Evolutionary conservation across 192 early-diverging fungal genomes (phyloP).

Genomic region (Spinellus fusiger): DNA sequence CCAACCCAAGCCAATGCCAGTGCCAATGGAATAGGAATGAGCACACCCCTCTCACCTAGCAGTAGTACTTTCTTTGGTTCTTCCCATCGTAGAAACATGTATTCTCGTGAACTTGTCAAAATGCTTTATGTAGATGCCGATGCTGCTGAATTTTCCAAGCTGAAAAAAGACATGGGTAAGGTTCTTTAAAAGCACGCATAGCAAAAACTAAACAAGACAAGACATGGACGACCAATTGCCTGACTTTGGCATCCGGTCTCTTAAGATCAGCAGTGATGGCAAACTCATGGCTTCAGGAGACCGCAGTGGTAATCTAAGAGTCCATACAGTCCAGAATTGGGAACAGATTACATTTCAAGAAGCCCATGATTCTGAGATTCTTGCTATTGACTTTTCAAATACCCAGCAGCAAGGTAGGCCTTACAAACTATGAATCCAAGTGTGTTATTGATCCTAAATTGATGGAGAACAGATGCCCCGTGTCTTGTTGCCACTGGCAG

Average conservation of each 20-base stretch:
- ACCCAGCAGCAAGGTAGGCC: conserved; percentile 11
- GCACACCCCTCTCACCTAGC: conserved; percentile 6
- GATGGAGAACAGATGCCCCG: conserved; percentile 20
- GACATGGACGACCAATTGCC: conserved; percentile 29
- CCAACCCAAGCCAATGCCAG: background rate
- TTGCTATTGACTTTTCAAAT: conserved; percentile 68
- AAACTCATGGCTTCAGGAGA: conserved; percentile 67
- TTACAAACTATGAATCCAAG: no score
- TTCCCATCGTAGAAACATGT: conserved; percentile 42
- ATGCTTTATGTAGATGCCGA: conserved; percentile 52
- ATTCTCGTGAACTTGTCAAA: conserved; percentile 53
- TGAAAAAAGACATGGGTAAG: conserved; percentile 18
- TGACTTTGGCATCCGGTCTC: conserved; percentile 61
- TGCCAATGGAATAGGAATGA: background rate
- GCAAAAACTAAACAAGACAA: conserved; percentile 14
- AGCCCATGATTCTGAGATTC: conserved; percentile 74
- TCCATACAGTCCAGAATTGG: conserved; percentile 56
- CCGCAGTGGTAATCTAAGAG: conserved; percentile 64
- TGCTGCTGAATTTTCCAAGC: conserved; percentile 31
- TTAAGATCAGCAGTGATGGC: conserved; percentile 59
- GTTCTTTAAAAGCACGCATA: background rate
- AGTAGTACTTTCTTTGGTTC: background rate
- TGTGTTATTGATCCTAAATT: no score
- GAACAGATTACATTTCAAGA: conserved; percentile 59
- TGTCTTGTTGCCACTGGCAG: conserved; percentile 65